Percentiles rank a stretch among this genome's conserved stretches.
Conservation (phyloP, 148 eudicot species). For the Rhododendron mucronatum region DNA sequence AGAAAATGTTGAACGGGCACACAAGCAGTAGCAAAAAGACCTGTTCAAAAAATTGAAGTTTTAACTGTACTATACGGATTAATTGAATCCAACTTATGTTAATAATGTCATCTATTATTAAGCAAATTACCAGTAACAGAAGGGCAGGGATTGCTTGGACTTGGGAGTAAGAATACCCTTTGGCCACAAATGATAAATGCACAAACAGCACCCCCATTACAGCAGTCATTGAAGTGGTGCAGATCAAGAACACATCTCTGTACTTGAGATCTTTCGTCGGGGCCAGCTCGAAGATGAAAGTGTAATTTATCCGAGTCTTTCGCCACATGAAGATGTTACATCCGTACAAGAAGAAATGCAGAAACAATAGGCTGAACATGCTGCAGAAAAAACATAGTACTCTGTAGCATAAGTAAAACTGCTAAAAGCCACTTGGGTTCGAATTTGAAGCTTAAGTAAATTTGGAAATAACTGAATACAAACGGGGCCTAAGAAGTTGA, state of each 20-base stretch:
- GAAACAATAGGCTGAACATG: constrained; percentile 84
- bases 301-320: constrained; percentile 72
- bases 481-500: background rate
- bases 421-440: background rate
- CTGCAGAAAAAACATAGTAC: constrained; percentile 37
- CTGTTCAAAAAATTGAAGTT: constrained; percentile 26
- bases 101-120: background rate
- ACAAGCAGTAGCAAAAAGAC: constrained; percentile 53
- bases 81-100: background rate
- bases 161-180: constrained; percentile 59
- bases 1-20: constrained; percentile 73
- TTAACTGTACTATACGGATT: background rate
- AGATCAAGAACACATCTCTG: constrained; percentile 88
- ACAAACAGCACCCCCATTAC: constrained; percentile 76
- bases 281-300: constrained; percentile 85
- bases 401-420: background rate
- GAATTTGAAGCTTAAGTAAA: background rate
- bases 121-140: constrained; percentile 62
- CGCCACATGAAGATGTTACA: constrained; percentile 97
- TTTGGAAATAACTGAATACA: background rate
- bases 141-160: constrained; percentile 76
- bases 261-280: constrained; percentile 75
- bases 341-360: constrained; percentile 82
- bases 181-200: constrained; percentile 62
- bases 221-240: constrained; percentile 73